These are phyloP conservation scores for Nothophytophthora sp. DNA, from an alignment of 352 stramenopile species.

Conservation along the genomic window DNA sequence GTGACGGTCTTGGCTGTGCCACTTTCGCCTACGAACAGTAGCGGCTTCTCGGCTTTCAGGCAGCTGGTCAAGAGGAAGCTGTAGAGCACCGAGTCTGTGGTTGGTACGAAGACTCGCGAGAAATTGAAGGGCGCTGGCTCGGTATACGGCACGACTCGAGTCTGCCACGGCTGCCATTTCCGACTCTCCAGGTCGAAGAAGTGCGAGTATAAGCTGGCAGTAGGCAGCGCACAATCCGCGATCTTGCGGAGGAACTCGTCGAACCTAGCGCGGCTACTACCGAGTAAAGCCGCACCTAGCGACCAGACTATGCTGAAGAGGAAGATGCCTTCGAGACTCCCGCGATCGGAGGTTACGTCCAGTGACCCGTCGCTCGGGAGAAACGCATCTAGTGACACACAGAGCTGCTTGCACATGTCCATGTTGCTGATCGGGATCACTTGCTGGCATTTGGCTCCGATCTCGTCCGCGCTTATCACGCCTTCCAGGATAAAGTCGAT, in stretches of 20 bases:
- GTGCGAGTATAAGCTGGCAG: constrained; percentile 84
- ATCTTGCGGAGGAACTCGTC: constrained; percentile 92
- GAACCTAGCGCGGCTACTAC: constrained; percentile 77
- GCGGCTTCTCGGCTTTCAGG: constrained; percentile 86
- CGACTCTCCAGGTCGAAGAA: constrained; percentile 91
- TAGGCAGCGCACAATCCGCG: constrained; percentile 71
- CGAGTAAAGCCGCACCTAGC: constrained; percentile 88
- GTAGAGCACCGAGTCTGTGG: constrained; percentile 94
- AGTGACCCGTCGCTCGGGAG: constrained; percentile 51
- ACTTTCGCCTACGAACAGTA: constrained; percentile 94
- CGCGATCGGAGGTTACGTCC: constrained; percentile 46
- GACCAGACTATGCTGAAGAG: constrained; percentile 95
- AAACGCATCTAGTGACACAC: constrained; percentile 91
- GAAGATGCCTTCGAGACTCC: constrained; percentile 91
- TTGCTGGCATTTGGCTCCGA: constrained; percentile 90
- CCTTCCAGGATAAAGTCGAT: constrained; percentile 95
- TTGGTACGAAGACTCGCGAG: constrained; percentile 95
- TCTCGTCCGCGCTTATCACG: constrained; percentile 85
- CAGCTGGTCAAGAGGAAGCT: constrained; percentile 90
- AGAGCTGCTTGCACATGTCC: constrained; percentile 96
- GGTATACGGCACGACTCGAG: constrained; percentile 84
- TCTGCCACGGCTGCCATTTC: constrained; percentile 92
- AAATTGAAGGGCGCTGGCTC: constrained; percentile 95
- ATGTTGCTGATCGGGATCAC: constrained; percentile 95
- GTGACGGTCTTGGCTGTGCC: constrained; percentile 96